A percentile compares a stretch with the other conserved stretches of the same genome.
These are phyloP conservation scores for Geotrichum carabidarum DNA, from an alignment of 1,139 yeast genomes.

Conservation along the genomic window DNA sequence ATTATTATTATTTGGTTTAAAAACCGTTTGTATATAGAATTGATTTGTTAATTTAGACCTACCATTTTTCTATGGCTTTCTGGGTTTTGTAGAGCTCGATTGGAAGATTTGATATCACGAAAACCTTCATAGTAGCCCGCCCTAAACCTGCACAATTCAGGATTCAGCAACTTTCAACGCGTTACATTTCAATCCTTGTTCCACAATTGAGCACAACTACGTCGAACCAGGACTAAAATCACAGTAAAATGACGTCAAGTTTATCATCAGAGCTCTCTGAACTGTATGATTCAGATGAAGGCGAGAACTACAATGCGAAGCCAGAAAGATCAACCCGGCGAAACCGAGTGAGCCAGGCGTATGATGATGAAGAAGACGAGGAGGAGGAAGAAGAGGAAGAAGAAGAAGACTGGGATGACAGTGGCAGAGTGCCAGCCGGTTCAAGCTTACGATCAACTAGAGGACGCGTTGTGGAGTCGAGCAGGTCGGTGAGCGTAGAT, in stretches of 20 bases:
- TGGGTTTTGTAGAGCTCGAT: too few relatives aligned
- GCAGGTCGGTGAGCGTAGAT: conserved; percentile 20
- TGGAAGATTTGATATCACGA: too few relatives aligned
- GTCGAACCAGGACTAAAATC: too few relatives aligned
- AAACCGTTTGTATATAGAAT: not conserved
- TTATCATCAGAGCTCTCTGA: conserved; percentile 28
- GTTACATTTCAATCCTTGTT: too few relatives aligned
- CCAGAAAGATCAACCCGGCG: conserved; percentile 7
- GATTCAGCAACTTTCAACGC: not conserved
- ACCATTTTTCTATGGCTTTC: too few relatives aligned
- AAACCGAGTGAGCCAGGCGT: not conserved
- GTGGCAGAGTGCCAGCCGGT: conserved; percentile 17
- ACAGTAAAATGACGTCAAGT: conserved; percentile 16
- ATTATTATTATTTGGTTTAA: too few relatives aligned
- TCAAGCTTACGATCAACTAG: not conserved
- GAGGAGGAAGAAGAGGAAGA: conserved; percentile 7
- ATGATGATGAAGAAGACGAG: conserved; percentile 14
- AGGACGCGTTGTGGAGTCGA: conserved; percentile 8
- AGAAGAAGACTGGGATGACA: conserved; percentile 1
- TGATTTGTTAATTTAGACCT: not conserved
- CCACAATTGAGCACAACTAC: too few relatives aligned
- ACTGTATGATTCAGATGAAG: conserved; percentile 17
- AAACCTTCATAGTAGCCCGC: not conserved
- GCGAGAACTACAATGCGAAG: not conserved
- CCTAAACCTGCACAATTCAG: not conserved